Evolutionary conservation across 176 grass and related monocot genomes (phyloP).

Genomic region (Ensete ventricosum): DNA sequence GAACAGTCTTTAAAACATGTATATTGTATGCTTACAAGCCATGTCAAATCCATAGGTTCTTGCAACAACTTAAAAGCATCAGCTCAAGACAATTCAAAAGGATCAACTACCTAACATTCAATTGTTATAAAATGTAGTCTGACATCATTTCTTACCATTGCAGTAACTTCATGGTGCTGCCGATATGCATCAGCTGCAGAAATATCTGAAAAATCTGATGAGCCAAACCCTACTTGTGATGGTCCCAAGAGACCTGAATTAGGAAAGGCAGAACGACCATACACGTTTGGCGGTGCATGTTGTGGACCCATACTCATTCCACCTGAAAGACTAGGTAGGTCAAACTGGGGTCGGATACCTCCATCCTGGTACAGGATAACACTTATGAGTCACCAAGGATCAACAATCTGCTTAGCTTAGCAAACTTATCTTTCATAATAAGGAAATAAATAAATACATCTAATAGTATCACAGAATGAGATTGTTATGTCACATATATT

Average conservation of each 20-base stretch:
- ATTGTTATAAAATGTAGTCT: not conserved
- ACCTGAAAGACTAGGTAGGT: slow-evolving; percentile 39
- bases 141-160: slow-evolving; percentile 41
- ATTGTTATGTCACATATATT: too few relatives aligned
- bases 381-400: slow-evolving; percentile 23
- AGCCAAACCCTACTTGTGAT: slow-evolving; percentile 29
- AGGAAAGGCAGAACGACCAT: slow-evolving; percentile 45
- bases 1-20: too few relatives aligned
- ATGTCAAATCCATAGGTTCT: not conserved
- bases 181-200: slow-evolving; percentile 77
- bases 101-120: not conserved
- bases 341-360: slow-evolving; percentile 35
- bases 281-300: slow-evolving; percentile 33
- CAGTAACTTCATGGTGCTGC: slow-evolving; percentile 90
- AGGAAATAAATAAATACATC: slow-evolving; percentile 4
- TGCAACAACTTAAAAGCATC: not conserved
- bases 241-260: slow-evolving; percentile 34
- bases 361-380: slow-evolving; percentile 38
- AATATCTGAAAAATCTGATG: slow-evolving; percentile 34
- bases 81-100: too few relatives aligned
- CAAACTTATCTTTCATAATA: not conserved
- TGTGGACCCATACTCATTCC: slow-evolving; percentile 54
- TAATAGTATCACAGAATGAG: too few relatives aligned
- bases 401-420: not conserved
- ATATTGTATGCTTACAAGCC: not conserved